Conservation (phyloP, 352 stramenopile genomes). For the Saprolegnia diclina region DNA sequence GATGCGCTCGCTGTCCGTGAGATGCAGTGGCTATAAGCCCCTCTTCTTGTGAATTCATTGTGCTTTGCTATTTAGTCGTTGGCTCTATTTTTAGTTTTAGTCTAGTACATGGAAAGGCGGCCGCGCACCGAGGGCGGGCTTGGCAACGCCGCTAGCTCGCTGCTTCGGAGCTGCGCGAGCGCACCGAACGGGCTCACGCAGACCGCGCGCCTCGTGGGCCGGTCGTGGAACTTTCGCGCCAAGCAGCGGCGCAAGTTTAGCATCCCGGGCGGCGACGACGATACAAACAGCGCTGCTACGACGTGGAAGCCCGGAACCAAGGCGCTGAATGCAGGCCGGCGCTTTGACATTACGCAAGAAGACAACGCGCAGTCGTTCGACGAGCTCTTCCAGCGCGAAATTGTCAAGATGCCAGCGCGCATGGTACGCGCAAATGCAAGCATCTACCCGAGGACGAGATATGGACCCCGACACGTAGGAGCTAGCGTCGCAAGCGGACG, state of each 20-base stretch:
- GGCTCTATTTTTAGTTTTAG: not conserved
- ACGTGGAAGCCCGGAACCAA: not conserved
- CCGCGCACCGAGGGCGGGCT: not conserved
- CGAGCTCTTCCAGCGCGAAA: constrained; percentile 14
- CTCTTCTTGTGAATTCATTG: not conserved
- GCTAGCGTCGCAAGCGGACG: constrained; percentile 15
- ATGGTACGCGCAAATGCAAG: constrained; percentile 8
- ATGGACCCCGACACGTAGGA: too few relatives aligned
- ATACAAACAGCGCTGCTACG: not conserved
- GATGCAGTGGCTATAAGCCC: constrained; percentile 23
- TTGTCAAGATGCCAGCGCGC: constrained; percentile 16
- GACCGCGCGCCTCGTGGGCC: constrained; percentile 8
- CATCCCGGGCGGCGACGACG: not conserved
- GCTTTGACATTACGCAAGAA: not conserved
- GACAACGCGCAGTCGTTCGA: constrained; percentile 3
- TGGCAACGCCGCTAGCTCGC: not conserved
- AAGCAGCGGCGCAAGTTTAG: constrained; percentile 17
- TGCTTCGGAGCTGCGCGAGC: constrained; percentile 2
- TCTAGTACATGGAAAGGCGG: not conserved
- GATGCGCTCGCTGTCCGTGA: constrained; percentile 1
- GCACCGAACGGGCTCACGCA: constrained; percentile 7
- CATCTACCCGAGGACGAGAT: too few relatives aligned
- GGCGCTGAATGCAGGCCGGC: not conserved
- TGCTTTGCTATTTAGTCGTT: not conserved
- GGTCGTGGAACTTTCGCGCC: constrained; percentile 20